Evolutionary conservation across 192 early-diverging fungal genomes (phyloP).

Genomic region (Backusella australiensis): DNA sequence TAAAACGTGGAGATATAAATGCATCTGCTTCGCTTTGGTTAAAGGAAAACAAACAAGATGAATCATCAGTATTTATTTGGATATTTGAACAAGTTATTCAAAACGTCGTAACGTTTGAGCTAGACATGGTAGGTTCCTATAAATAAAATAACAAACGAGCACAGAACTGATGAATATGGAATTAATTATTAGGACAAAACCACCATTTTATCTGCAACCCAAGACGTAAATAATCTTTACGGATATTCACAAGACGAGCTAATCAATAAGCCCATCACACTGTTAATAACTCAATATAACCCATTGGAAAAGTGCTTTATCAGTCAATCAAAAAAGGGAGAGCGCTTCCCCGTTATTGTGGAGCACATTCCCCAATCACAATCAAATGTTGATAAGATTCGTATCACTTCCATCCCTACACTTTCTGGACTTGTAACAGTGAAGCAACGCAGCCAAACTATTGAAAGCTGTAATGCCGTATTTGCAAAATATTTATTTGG

Average conservation of each 20-base stretch:
- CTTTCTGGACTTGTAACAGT: conserved; percentile 63
- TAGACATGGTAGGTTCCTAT: conserved; percentile 1
- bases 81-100: conserved; percentile 62
- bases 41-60: conserved; percentile 51
- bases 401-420: conserved; percentile 62
- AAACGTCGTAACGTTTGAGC: conserved; percentile 12
- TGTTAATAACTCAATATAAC: conserved; percentile 1
- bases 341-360: conserved; percentile 58
- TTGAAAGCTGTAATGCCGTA: conserved; percentile 53
- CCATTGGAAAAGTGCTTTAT: conserved; percentile 49
- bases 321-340: conserved; percentile 43
- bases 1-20: conserved; percentile 49
- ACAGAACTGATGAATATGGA: background rate
- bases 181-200: conserved; percentile 29
- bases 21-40: conserved; percentile 62
- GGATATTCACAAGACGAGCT: conserved; percentile 45
- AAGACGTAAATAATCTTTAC: conserved; percentile 46
- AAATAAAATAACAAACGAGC: background rate
- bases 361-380: conserved; percentile 9
- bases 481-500: conserved; percentile 68
- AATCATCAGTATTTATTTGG: conserved; percentile 54
- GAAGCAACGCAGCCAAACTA: conserved; percentile 38
- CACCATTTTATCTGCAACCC: conserved; percentile 40
- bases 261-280: conserved; percentile 9
- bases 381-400: conserved; percentile 35